These are phyloP conservation scores for Rhizodiscina lignyota DNA, from an alignment of 495 filamentous ascomycete genomes.

Conservation along the genomic window DNA sequence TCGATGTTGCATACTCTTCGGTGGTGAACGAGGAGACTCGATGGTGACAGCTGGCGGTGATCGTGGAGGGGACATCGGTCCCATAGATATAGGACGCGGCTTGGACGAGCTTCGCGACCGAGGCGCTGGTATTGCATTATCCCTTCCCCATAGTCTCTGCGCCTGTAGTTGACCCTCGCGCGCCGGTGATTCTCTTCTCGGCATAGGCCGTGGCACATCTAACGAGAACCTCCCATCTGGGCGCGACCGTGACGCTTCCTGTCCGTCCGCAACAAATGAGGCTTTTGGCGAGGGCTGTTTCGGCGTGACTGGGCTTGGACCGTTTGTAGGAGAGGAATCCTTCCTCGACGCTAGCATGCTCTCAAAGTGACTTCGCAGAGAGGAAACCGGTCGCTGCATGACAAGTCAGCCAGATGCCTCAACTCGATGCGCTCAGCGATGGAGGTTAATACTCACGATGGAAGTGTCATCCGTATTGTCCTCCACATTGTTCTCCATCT, in stretches of 20 bases:
- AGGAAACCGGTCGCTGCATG: constrained; percentile 59
- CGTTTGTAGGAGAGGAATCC: constrained; percentile 4
- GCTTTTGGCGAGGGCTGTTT: no score
- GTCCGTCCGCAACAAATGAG: no score
- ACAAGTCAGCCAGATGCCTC: constrained; percentile 5
- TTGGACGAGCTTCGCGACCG: no score
- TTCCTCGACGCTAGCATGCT: constrained; percentile 36
- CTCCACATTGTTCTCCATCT: constrained; percentile 12
- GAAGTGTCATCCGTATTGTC: constrained; percentile 39
- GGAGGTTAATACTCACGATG: constrained; percentile 28
- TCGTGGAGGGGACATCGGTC: constrained; percentile 37
- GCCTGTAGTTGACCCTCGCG: no score
- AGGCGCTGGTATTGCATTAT: no score
- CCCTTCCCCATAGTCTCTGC: no score
- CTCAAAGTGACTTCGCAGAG: constrained; percentile 84
- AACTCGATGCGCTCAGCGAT: constrained; percentile 2
- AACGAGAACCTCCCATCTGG: constrained; percentile 13
- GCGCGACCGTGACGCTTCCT: no score
- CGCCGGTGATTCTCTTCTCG: no score
- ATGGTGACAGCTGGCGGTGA: constrained; percentile 53
- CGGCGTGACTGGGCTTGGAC: neutral
- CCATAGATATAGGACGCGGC: constrained; percentile 23
- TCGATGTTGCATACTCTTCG: no score
- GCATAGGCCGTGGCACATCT: constrained; percentile 14
- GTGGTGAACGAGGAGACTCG: constrained; percentile 61